phyloP scores from a whole-genome alignment of 306 rosid genomes.

The Quercus suber region DNA sequence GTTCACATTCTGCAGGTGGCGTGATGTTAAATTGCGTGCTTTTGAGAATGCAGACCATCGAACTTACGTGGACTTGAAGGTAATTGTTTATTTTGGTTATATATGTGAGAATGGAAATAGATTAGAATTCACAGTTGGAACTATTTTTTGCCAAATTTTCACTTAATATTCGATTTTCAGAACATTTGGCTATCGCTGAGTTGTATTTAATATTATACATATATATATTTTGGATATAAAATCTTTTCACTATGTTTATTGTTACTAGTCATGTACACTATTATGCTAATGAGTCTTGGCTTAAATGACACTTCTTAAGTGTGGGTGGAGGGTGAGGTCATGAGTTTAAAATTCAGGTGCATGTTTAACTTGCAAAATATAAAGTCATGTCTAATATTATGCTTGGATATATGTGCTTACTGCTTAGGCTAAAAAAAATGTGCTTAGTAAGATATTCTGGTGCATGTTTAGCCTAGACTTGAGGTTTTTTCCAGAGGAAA shows the following conservation, averaged over 20 bases:
- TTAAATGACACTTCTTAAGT: too few relatives aligned
- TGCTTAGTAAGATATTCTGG: too few relatives aligned
- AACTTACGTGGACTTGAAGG: slow-evolving; percentile 96
- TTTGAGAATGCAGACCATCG: slow-evolving; percentile 94
- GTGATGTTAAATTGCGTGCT: slow-evolving; percentile 81
- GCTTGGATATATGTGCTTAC: too few relatives aligned
- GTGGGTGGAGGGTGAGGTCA: too few relatives aligned
- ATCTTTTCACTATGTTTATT: not conserved
- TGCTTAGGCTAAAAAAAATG: too few relatives aligned
- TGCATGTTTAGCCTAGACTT: too few relatives aligned
- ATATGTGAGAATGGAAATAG: not conserved
- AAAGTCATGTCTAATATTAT: too few relatives aligned
- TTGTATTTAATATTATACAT: not conserved
- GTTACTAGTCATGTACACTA: not conserved
- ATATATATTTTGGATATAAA: not conserved
- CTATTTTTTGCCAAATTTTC: not conserved
- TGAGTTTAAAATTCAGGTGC: too few relatives aligned
- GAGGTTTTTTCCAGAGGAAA: not conserved
- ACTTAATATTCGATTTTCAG: not conserved
- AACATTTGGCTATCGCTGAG: not conserved
- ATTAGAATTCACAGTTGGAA: not conserved
- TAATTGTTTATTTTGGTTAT: slow-evolving; percentile 16
- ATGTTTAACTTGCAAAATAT: too few relatives aligned
- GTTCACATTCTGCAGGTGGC: slow-evolving; percentile 66
- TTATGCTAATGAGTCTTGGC: too few relatives aligned